Conservation (phyloP, 305 asterid species). For the Plantago lanceolata region DNA sequence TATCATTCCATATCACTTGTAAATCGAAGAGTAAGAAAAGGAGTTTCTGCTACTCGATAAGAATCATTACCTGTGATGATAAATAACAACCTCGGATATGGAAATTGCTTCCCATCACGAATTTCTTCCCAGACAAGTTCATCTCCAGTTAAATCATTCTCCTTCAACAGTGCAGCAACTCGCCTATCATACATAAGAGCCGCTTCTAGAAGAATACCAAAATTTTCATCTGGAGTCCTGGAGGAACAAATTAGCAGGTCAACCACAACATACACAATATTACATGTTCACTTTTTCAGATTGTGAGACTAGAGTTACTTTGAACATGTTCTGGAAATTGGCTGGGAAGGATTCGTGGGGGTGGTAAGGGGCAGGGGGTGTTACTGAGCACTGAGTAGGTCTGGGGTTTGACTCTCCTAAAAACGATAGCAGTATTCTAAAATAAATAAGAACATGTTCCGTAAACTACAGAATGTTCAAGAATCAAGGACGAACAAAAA, state of each 20-base stretch:
- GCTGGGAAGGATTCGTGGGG: neutral
- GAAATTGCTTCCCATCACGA: slow-evolving; percentile 47
- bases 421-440: neutral
- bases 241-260: slow-evolving; percentile 18
- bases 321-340: neutral
- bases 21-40: neutral
- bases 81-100: slow-evolving; percentile 82
- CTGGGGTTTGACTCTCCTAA: neutral
- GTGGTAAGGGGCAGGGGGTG: neutral
- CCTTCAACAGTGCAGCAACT: slow-evolving; percentile 71
- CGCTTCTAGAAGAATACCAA: slow-evolving; percentile 85
- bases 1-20: neutral
- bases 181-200: slow-evolving; percentile 96
- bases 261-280: slow-evolving; percentile 1
- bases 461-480: neutral
- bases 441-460: neutral
- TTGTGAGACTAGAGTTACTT: slow-evolving; percentile 7
- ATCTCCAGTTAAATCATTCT: slow-evolving; percentile 59
- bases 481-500: neutral
- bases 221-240: slow-evolving; percentile 99
- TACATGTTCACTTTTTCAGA: slow-evolving; percentile 4
- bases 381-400: neutral
- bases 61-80: slow-evolving; percentile 72
- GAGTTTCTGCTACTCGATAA: neutral
- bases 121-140: slow-evolving; percentile 67